Conservation (phyloP, 2,329 filamentous ascomycete species). For the Cryphonectria parasitica region DNA sequence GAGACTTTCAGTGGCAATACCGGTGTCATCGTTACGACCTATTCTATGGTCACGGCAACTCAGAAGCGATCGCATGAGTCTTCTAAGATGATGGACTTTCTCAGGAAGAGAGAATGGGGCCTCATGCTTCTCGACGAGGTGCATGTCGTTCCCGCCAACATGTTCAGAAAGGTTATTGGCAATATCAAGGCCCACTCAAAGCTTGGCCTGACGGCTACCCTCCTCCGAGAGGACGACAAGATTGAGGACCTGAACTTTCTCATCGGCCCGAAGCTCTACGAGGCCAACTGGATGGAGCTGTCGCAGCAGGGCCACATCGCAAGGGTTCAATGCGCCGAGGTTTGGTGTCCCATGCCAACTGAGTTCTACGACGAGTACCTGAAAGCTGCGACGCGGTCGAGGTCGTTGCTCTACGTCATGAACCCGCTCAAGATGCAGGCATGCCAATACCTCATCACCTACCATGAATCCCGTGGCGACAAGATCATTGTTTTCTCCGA, state of each 20-base stretch:
- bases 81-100: slow-evolving; percentile 96
- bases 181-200: slow-evolving; percentile 95
- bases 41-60: slow-evolving; percentile 97
- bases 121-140: slow-evolving; percentile 97
- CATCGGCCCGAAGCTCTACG: slow-evolving; percentile 95
- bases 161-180: slow-evolving; percentile 92
- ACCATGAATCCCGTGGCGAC: slow-evolving; percentile 91
- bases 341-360: slow-evolving; percentile 99
- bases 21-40: slow-evolving; percentile 95
- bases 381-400: slow-evolving; percentile 59
- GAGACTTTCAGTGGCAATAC: slow-evolving; percentile 81
- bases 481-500: slow-evolving; percentile 99
- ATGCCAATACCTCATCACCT: slow-evolving; percentile 97
- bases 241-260: slow-evolving; percentile 97
- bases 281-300: slow-evolving; percentile 99
- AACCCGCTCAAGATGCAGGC: slow-evolving; percentile 97
- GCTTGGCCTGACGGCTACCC: slow-evolving; percentile 88
- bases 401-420: slow-evolving; percentile 81
- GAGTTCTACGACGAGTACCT: slow-evolving; percentile 98
- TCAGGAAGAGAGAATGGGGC: slow-evolving; percentile 90
- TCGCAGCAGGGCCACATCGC: slow-evolving; percentile 97
- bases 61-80: slow-evolving; percentile 88
- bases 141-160: slow-evolving; percentile 94
- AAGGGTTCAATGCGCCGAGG: slow-evolving; percentile 95
- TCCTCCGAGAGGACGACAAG: slow-evolving; percentile 96